Conservation (phyloP, 139 green algal species). For the Picochlorum sp. region DNA sequence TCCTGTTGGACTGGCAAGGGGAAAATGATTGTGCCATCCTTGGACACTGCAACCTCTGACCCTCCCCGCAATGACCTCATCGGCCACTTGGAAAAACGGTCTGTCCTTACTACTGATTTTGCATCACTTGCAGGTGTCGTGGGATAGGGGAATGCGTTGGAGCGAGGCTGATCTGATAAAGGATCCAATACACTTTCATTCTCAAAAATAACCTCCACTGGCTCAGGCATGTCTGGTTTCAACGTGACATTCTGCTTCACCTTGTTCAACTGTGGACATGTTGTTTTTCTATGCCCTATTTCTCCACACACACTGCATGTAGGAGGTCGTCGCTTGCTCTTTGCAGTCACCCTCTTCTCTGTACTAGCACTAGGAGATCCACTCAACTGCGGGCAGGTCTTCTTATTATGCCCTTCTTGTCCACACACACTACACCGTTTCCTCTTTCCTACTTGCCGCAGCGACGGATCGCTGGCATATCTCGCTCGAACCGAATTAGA, state of each 20-base stretch:
- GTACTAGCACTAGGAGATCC: background rate
- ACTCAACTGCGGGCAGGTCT: constrained; percentile 13
- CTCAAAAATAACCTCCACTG: background rate
- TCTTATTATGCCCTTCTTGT: constrained; percentile 23
- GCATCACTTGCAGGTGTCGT: background rate
- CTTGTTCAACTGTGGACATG: constrained; percentile 11
- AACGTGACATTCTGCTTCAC: background rate
- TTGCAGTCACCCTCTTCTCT: background rate
- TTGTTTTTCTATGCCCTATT: constrained; percentile 20
- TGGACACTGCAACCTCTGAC: constrained; percentile 2
- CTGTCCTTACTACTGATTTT: no score
- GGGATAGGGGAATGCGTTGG: no score
- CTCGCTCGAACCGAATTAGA: constrained; percentile 1
- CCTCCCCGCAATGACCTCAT: background rate
- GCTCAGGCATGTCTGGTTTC: background rate
- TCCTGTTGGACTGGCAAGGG: constrained; percentile 16
- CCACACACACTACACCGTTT: constrained; percentile 36
- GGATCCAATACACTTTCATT: background rate
- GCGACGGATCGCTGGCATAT: constrained; percentile 16
- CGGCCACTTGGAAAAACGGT: background rate
- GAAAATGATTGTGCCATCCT: constrained; percentile 20
- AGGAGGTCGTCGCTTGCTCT: constrained; percentile 8
- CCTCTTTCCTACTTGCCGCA: constrained; percentile 10
- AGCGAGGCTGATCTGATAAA: background rate
- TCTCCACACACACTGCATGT: constrained; percentile 29